Evolutionary conservation across 1,284 basidiomycete genomes (phyloP).

Genomic region (Irpex sp.): DNA sequence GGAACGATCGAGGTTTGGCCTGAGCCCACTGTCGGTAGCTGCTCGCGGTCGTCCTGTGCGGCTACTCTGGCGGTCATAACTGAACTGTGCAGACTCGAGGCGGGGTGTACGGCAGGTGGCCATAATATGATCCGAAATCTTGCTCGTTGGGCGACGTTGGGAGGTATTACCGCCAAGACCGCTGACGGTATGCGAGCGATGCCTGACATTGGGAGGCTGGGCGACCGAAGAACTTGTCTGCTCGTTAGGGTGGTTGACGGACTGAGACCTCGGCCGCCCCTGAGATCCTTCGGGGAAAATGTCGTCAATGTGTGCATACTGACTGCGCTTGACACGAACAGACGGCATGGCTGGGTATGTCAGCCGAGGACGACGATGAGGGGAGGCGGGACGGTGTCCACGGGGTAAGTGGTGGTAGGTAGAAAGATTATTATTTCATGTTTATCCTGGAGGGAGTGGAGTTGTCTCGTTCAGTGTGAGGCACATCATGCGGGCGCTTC

Average conservation of each 20-base stretch:
- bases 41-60: not conserved
- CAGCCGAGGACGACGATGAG: conserved; percentile 1
- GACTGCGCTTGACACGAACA: conserved; percentile 46
- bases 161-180: not conserved
- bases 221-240: not conserved
- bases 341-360: conserved; percentile 44
- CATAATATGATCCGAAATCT: conserved; percentile 26
- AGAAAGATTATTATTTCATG: not conserved
- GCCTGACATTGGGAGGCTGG: conserved; percentile 8
- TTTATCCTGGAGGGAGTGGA: not conserved
- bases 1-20: not conserved
- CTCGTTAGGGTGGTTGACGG: conserved; percentile 15
- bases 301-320: conserved; percentile 38
- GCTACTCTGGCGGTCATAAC: not conserved
- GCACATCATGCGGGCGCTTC: not conserved
- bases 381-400: not conserved
- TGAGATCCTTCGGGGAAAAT: not conserved
- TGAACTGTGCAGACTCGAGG: not conserved
- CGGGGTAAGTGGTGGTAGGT: not conserved
- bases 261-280: conserved; percentile 19
- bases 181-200: conserved; percentile 13
- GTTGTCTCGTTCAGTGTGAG: not conserved
- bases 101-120: conserved; percentile 7
- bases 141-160: conserved; percentile 20
- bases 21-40: not conserved